Base-by-base conservation (phyloP, 2,329 filamentous ascomycete species). In the Gaeumannomyces sp. region DNA sequence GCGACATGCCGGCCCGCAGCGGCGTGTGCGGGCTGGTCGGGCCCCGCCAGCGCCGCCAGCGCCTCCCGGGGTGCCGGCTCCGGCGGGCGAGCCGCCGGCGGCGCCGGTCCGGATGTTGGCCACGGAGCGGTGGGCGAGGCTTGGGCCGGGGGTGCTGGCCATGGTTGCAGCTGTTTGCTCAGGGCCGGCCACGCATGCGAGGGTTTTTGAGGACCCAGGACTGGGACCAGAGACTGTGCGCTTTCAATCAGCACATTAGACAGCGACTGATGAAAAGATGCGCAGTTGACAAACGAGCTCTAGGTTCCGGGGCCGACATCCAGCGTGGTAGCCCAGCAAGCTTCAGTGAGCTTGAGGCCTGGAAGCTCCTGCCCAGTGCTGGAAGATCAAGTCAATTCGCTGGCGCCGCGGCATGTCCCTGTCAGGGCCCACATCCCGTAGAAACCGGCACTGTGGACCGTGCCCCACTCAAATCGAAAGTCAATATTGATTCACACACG, bases 21-120 rank as follows among this genome's bases (percentile, higher is more conserved):
- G 86, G 88, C 11, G 89, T 91, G 69, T 86, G 85, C 61, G 89
- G 88, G 65, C 80, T 81, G 57, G 79, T 75, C 14, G 77, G 73
- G 29, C 72, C 72, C 63, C 62, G 38, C 59, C 65, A n/a, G 61
- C 28, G 50, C 58, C 53, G 35, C 59, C 53, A 10, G 62, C 59
- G 7, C 27, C 61, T 25, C 59, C 59, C 14, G 64, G 59, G 31
- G 58, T 59, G 53, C 60, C 61, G 45, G 68, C 66, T 61, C 74
- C 76, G 45, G 45, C n/a, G 19, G 45, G 45, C 22, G 45, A 53
- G 19, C 45, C 45, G 61, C 73, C 71, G 67, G 77, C 62, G 19
- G 29, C 74, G 65, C 75, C 77, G 65, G 77, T 73, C 67, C 84
- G 81, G 69, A 88, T 87, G 74, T 76, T 86, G 64, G 85, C 80